Base-by-base conservation (phyloP, 2,329 filamentous ascomycete genomes). In the Talaromyces piceae region DNA sequence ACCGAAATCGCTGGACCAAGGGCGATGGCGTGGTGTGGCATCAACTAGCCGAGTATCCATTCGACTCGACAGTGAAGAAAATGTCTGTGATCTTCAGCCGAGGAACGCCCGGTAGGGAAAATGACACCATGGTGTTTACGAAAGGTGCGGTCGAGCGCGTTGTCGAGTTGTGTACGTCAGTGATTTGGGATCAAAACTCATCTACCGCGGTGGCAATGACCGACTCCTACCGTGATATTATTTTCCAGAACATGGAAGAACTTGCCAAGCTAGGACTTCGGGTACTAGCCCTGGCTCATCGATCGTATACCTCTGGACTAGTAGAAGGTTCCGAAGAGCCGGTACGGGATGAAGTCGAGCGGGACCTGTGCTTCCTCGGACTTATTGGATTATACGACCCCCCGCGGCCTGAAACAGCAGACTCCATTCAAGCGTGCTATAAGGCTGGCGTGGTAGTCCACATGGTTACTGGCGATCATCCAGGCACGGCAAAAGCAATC, bases 371-470 rank as follows among this genome's bases (percentile, higher is more conserved):
- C 3, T 87, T 94, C 55, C 79, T 88, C 12, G 91, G 90, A n/a
- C 77, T 95, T 8, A 84, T 87, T 45, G 89, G 88, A 51, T 85
- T 95, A 56, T 91, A 93, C 63, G 89, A 95, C 59, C 89, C 89
- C 3, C 89, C 88, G 50, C 87, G 89, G 1, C 80, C 82, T 2
- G 89, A 94, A 70, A 90, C 89, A 0, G 86, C 84, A 20, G 78
- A 76, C 1, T 83, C 87, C 5, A 87, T 91, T 52, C 74, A 74
- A 20, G 79, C 85, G 61, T 89, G 86, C 61, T 80, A 85, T 50
- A 77, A 77, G 43, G 87, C 87, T 23, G 87, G 87, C 46, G 89
- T 91, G 64, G 79, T 78, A 56, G 87, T 91, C 5, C 86, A 90
- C 70, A 91, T 91, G 87, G 77, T 91, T 27, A 93, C 88, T 20